Conservation (phyloP, 208 protist species). For the Giardia duodenalis region DNA sequence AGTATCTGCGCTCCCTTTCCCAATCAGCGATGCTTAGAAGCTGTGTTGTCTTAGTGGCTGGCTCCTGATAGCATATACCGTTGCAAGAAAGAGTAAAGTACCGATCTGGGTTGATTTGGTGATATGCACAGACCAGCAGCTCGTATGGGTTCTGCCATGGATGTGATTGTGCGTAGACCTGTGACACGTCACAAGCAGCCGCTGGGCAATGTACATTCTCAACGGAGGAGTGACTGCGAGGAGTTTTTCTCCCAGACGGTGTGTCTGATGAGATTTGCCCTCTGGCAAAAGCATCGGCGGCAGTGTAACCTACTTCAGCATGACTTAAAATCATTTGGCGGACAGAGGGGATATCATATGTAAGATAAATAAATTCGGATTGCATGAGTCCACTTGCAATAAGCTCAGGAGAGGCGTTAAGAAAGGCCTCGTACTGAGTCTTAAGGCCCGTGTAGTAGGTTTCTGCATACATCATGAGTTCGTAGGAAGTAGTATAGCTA, state of each 20-base stretch:
- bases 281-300: neutral
- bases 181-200: neutral
- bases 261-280: too few species aligned
- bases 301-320: neutral
- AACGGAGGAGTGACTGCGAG: too few species aligned
- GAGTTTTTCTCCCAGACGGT: too few species aligned
- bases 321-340: neutral
- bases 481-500: neutral
- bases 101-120: neutral
- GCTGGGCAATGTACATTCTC: too few species aligned
- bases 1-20: neutral
- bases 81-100: conserved; percentile 9
- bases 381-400: conserved; percentile 5
- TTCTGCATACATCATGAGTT: neutral
- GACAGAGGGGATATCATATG: neutral
- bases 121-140: neutral
- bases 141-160: neutral
- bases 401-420: neutral
- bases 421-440: neutral
- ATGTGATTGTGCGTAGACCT: neutral
- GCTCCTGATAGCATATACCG: neutral
- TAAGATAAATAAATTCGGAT: conserved; percentile 27
- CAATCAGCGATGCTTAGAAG: neutral
- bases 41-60: neutral
- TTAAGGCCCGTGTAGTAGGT: neutral